Evolutionary conservation across 2,329 filamentous ascomycete genomes (phyloP).

Genomic region (Fusarium burgessii): DNA sequence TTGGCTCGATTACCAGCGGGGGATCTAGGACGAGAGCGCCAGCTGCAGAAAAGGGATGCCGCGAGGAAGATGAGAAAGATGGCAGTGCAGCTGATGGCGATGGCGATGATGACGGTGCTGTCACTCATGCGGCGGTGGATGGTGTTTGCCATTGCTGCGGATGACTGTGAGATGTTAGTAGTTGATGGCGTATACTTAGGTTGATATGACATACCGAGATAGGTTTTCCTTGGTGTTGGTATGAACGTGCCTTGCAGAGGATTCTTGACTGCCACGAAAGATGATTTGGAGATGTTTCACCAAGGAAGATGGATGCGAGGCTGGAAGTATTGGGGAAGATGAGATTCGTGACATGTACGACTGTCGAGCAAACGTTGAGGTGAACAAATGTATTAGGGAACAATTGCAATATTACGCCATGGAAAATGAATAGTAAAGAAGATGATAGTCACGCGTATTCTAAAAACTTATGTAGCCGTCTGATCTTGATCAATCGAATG

Average conservation of each 20-base stretch:
- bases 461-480: too few relatives aligned
- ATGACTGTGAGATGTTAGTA: conserved; percentile 7
- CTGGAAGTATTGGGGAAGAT: neutral
- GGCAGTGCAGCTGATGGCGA: neutral
- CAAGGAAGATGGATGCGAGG: neutral
- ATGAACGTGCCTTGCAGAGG: too few relatives aligned
- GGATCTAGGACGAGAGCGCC: neutral
- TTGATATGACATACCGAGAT: neutral
- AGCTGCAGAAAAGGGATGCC: neutral
- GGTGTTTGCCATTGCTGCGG: neutral
- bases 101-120: neutral
- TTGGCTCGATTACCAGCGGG: neutral
- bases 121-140: conserved; percentile 3
- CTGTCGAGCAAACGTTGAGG: neutral
- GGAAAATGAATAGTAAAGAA: neutral
- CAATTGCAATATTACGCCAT: neutral
- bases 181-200: neutral
- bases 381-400: neutral
- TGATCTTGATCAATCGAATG: neutral
- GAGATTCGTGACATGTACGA: neutral
- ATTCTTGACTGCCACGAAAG: neutral
- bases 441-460: too few relatives aligned
- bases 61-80: neutral
- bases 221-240: too few relatives aligned
- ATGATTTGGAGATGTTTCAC: neutral